Conservation (phyloP, 306 rosid genomes). For the Malus asiatica region DNA sequence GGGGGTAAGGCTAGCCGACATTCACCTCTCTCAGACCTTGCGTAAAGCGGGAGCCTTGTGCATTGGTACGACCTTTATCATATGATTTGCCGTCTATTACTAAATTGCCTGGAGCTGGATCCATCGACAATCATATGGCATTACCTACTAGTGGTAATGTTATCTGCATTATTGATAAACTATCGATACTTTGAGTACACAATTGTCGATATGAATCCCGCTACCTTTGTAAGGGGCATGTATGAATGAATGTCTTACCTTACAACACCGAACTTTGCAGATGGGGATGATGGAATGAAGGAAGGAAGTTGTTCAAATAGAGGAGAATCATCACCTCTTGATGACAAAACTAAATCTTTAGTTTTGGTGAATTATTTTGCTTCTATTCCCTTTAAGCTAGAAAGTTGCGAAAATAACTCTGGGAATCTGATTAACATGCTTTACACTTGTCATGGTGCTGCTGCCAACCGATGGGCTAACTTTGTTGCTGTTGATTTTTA, state of each 20-base stretch:
- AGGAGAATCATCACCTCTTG: conserved; percentile 57
- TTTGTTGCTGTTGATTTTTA: conserved; percentile 66
- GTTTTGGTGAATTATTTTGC: conserved; percentile 66
- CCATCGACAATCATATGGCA: background rate
- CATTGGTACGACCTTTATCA: background rate
- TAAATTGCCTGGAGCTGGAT: background rate
- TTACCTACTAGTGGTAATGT: background rate
- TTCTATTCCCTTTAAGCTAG: conserved; percentile 39
- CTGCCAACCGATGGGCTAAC: conserved; percentile 78
- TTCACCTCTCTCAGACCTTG: too few species aligned
- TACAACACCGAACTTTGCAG: conserved; percentile 31
- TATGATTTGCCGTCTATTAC: background rate
- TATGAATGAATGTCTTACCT: background rate
- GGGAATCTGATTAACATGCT: conserved; percentile 47
- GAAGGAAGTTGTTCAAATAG: conserved; percentile 67
- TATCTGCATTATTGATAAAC: background rate
- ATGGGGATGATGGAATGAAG: conserved; percentile 72
- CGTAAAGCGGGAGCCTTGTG: too few species aligned
- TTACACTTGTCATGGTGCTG: conserved; percentile 49
- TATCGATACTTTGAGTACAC: background rate
- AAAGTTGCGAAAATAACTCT: conserved; percentile 50
- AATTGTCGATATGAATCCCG: background rate
- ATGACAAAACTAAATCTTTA: conserved; percentile 63
- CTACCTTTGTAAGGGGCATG: background rate
- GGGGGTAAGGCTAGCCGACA: too few species aligned